Evolutionary conservation across 2,329 filamentous ascomycete genomes (phyloP), one percentile per base, ranked within the genome.

Genomic region (Dothideomycetidae sp.): DNA sequence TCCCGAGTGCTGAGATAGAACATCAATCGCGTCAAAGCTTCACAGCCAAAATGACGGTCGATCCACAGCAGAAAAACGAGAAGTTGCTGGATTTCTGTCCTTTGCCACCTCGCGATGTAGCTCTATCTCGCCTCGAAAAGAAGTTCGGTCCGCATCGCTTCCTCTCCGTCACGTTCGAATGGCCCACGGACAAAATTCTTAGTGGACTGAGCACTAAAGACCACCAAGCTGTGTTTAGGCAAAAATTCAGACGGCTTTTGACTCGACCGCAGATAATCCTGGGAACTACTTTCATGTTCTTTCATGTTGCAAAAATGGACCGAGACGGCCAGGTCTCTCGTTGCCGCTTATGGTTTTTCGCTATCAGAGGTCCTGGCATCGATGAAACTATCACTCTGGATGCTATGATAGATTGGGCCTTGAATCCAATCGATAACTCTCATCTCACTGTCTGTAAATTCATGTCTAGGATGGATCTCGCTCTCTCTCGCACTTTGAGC

Each of bases 401-500:
- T 0, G 48, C 56, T 5, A 42, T 64, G 36, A 15, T 65, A 1
- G 48, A 62, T 23, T 62, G 57, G 53, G 59, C 60, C 32, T 44
- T 66, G 3, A 56, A 56, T 0, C 50, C 63, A 5, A 16, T 31
- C 0, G 13, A 37, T 3, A 67, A 66, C 38, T 5, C 31, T 1
- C 2, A 54, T 0, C 57, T 62, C 42, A 39, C 42, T 2, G 59
- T 58, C 11, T 57, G 55, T 42, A 67, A 68, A 41, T 53, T 53
- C 0, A 64, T 52, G 41, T 53, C 62, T 10, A 53, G 64, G 4
- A 40, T 66, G 1, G 59, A 62, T 19, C 50, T 68, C 3, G 55
- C 41, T 0, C 48, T 63, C 0, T 67, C 64, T 0, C 51, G 53
- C 7, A 66, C 61, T 0, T 50, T 45, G 10, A 53, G 58, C 1